Evolutionary conservation across 208 protist genomes (phyloP).

Genomic region (Jaenimonas drosophilae): DNA sequence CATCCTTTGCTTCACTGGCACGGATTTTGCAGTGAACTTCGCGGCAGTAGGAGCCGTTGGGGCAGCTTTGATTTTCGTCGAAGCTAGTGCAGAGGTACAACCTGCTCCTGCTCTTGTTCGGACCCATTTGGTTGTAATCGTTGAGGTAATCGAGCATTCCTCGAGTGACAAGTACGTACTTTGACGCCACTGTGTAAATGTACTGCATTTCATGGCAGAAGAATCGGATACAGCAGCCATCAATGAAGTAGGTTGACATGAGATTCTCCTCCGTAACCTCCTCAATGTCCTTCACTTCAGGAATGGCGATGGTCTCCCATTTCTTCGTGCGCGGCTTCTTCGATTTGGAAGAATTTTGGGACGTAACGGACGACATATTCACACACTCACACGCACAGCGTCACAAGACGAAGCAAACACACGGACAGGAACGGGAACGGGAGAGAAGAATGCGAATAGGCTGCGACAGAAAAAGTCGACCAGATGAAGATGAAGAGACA

Average conservation of each 20-base stretch:
- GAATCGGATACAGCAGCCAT: constrained; percentile 65
- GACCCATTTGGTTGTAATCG: constrained; percentile 67
- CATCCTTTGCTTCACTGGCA: constrained; percentile 40
- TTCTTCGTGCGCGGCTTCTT: constrained; percentile 43
- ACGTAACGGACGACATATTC: constrained; percentile 3
- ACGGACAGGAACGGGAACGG: not conserved
- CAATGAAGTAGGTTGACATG: constrained; percentile 17
- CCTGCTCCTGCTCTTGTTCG: constrained; percentile 67
- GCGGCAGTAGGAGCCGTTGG: constrained; percentile 55
- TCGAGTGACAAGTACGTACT: constrained; percentile 44
- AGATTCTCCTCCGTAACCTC: constrained; percentile 23
- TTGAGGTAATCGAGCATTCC: constrained; percentile 67
- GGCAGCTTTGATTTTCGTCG: constrained; percentile 26
- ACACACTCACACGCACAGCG: not conserved
- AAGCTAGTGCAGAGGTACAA: constrained; percentile 58
- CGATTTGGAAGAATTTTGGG: constrained; percentile 8
- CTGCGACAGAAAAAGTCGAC: no score
- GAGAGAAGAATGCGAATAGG: not conserved
- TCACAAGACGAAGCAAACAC: constrained; percentile 2
- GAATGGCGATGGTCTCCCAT: constrained; percentile 48
- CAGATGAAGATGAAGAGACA: no score
- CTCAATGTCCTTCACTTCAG: constrained; percentile 45
- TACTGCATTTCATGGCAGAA: constrained; percentile 61
- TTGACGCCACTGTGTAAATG: constrained; percentile 53
- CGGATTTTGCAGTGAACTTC: constrained; percentile 59